Base-by-base conservation (phyloP, 768 basidiomycete species). In the Favolaschia claudopus region DNA sequence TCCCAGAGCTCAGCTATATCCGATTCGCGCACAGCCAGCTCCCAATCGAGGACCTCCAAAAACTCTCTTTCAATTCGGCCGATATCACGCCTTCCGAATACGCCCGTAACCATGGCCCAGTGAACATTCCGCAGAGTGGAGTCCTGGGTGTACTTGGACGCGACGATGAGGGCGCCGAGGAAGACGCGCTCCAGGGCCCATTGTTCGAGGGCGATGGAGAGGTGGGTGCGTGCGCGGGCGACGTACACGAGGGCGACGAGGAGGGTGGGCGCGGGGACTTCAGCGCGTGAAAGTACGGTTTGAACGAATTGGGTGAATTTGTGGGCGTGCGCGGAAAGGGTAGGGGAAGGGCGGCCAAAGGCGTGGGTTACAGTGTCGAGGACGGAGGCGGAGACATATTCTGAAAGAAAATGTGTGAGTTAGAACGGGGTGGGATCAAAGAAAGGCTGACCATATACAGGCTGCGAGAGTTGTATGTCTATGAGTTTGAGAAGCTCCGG, bases 51-150 rank as follows among this genome's bases (percentile, higher is more conserved):
- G 33, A 58, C 56, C 19, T 58, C 56, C 5, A 58, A n/a, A 13
- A 58, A 58, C 42, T 58, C 56, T 27, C 56, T 34, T 43, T 58
- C 56, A 32, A 58, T 51, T 14, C 56, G 47, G 9, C 56, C 56
- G 10, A 58, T 17, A 17, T 58, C 56, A 20, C 48, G 25, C 24
- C 31, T 50, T 28, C 48, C 48, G 29, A 58, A 58, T 15, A 50
- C 40, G 6, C 56, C 56, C 0, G 42, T 58, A 13, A 25, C 29
- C 25, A 51, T 9, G 1, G 48, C 56, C 56, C 56, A 58, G 27
- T 58, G 56, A 7, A 36, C 48, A 36, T 58, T 58, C 27, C 31
- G 20, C 3, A 58, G 42, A 12, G 56, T 51, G 32, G 25, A 20
- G 48, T 58, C 48, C 25, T 58, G 25, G 6, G 42, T 44, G 36